Percentiles rank a stretch among this genome's conserved stretches.
phyloP scores from a whole-genome alignment of 169 alveolate genomes.

The Toxoplasma gondii region DNA sequence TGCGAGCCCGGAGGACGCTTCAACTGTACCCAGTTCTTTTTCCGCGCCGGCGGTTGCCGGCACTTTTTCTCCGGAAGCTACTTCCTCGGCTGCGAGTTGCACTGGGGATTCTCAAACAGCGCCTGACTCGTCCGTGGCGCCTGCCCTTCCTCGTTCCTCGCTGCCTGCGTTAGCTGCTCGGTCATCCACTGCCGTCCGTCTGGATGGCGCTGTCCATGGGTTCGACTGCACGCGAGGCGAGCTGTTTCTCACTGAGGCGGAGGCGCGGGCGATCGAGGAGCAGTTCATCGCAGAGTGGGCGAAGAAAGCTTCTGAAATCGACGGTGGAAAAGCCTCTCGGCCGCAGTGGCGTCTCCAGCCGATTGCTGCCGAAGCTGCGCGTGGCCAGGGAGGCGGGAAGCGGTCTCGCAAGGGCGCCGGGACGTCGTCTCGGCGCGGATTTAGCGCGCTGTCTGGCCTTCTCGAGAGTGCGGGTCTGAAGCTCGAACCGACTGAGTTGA shows the following conservation, averaged over 20 bases:
- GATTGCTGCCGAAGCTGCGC: neutral
- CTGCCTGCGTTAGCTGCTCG: no score
- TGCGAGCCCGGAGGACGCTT: neutral
- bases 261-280: neutral
- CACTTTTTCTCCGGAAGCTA: neutral
- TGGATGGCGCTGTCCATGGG: neutral
- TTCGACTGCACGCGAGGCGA: conserved; percentile 7
- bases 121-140: no score
- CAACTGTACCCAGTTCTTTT: neutral
- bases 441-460: neutral
- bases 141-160: no score
- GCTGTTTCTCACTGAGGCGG: neutral
- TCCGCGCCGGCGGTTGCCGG: neutral
- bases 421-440: neutral
- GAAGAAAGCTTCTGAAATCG: neutral
- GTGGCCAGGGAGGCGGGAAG: neutral
- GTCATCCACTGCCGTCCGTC: neutral
- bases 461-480: neutral
- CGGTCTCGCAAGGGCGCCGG: neutral
- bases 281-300: neutral
- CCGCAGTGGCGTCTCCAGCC: neutral
- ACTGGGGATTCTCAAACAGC: no score
- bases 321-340: neutral
- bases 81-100: neutral
- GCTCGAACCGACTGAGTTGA: neutral